These are phyloP conservation scores for Candida gorgasii DNA, from an alignment of 805 yeast species.

Conservation along the genomic window DNA sequence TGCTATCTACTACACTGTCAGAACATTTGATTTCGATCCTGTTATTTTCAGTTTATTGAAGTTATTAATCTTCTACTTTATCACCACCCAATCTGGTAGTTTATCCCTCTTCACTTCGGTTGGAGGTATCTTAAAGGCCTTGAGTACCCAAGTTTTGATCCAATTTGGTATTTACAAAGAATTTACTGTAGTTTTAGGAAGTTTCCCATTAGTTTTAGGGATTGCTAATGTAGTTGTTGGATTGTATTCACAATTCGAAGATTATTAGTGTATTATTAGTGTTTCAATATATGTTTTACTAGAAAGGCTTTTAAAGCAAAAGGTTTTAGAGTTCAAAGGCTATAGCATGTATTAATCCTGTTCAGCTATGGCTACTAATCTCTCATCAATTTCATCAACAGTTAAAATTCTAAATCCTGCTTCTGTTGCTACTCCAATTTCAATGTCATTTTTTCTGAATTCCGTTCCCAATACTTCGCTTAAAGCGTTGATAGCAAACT, in stretches of 20 bases:
- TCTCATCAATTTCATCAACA: constrained; percentile 90
- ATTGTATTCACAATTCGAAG: constrained; percentile 53
- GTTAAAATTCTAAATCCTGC: constrained; percentile 71
- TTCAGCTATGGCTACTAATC: constrained; percentile 93
- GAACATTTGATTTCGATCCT: constrained; percentile 53
- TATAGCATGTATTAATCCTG: constrained; percentile 66
- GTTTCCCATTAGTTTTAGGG: constrained; percentile 48
- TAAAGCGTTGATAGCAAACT: constrained; percentile 82
- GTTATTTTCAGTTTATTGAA: constrained; percentile 52
- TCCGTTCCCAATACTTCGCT: constrained; percentile 89
- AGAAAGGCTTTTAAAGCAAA: background rate
- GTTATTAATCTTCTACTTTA: constrained; percentile 41
- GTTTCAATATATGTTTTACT: constrained; percentile 6
- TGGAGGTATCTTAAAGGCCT: constrained; percentile 26
- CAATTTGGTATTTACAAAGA: constrained; percentile 41
- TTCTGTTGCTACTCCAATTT: constrained; percentile 83
- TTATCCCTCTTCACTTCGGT: constrained; percentile 27
- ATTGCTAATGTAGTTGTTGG: constrained; percentile 48
- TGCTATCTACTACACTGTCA: constrained; percentile 26
- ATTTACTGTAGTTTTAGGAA: constrained; percentile 42
- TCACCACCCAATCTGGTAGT: constrained; percentile 32
- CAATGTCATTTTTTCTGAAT: constrained; percentile 89
- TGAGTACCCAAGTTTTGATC: constrained; percentile 31
- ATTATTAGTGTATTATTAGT: constrained; percentile 25
- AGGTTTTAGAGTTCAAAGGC: background rate